Percentiles rank a stretch among this genome's conserved stretches.
Conservation (phyloP, 2,329 filamentous ascomycete species). For the Ascochyta fabae region DNA sequence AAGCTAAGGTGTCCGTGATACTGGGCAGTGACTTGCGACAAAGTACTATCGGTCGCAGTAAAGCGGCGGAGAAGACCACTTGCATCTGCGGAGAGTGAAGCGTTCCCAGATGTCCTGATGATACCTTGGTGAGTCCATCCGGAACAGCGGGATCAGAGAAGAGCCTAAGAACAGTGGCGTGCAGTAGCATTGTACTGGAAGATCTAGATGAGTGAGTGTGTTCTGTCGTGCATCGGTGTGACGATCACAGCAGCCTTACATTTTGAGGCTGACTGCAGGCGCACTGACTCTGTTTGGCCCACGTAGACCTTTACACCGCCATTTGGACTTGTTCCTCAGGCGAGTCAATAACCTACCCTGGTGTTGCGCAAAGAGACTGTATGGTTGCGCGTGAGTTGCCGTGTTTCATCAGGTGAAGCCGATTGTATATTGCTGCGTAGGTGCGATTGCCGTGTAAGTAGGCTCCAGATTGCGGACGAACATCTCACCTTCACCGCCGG, state of each 20-base stretch:
- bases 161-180: not conserved
- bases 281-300: conserved; percentile 10
- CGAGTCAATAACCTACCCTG: not conserved
- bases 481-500: not conserved
- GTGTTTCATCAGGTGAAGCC: not conserved
- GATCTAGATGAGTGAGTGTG: not conserved
- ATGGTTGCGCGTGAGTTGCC: not conserved
- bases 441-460: not conserved
- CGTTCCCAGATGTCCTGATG: not conserved
- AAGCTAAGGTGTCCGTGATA: not conserved
- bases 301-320: conserved; percentile 19
- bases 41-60: not conserved
- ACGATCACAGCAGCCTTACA: conserved; percentile 8
- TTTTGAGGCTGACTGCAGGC: conserved; percentile 16
- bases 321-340: not conserved
- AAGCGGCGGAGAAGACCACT: not conserved
- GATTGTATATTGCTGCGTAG: not conserved
- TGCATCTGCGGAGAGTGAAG: not conserved
- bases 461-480: not conserved
- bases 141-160: not conserved
- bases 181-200: not conserved
- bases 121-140: not conserved
- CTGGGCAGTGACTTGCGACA: not conserved
- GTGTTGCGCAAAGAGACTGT: not conserved
- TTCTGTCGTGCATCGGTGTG: conserved; percentile 4